These are phyloP conservation scores for Backusella liffmaniae DNA, from an alignment of 192 early-diverging fungal species.

Conservation along the genomic window DNA sequence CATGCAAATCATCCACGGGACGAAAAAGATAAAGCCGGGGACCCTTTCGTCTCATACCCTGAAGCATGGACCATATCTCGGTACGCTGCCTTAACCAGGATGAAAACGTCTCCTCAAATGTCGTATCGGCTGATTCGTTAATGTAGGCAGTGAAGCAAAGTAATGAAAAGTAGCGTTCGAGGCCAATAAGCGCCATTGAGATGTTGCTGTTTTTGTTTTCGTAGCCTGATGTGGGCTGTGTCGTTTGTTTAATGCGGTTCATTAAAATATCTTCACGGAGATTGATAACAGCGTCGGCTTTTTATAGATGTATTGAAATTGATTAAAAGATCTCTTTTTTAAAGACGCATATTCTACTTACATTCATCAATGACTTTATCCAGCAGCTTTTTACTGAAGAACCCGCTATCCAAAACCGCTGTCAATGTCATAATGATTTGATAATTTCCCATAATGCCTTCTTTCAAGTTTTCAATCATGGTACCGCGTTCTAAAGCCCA, in stretches of 20 bases:
- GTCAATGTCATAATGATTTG: conserved; percentile 41
- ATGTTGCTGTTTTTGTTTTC: conserved; percentile 24
- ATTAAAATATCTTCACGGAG: conserved; percentile 58
- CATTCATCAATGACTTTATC: conserved; percentile 56
- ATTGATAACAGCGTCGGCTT: conserved; percentile 55
- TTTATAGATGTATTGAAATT: neutral
- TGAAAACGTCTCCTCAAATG: conserved; percentile 29
- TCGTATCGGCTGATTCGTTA: conserved; percentile 28
- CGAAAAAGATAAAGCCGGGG: conserved; percentile 50
- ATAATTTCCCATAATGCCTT: conserved; percentile 59
- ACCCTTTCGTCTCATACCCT: conserved; percentile 42
- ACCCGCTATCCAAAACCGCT: conserved; percentile 47
- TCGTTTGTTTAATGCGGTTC: conserved; percentile 54
- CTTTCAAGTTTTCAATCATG: conserved; percentile 52
- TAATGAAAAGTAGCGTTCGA: conserved; percentile 62
- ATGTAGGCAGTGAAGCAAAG: conserved; percentile 56
- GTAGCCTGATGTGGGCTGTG: conserved; percentile 20
- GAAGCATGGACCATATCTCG: conserved; percentile 58
- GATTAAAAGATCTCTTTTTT: neutral
- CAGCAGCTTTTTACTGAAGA: conserved; percentile 45
- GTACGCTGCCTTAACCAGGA: conserved; percentile 35
- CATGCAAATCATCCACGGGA: conserved; percentile 56
- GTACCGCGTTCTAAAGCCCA: conserved; percentile 53
- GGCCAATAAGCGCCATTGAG: conserved; percentile 44
- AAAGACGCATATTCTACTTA: conserved; percentile 13